phyloP scores from a whole-genome alignment of 371 early-diverging fungal genomes.

The Lichtheimia ornata region DNA sequence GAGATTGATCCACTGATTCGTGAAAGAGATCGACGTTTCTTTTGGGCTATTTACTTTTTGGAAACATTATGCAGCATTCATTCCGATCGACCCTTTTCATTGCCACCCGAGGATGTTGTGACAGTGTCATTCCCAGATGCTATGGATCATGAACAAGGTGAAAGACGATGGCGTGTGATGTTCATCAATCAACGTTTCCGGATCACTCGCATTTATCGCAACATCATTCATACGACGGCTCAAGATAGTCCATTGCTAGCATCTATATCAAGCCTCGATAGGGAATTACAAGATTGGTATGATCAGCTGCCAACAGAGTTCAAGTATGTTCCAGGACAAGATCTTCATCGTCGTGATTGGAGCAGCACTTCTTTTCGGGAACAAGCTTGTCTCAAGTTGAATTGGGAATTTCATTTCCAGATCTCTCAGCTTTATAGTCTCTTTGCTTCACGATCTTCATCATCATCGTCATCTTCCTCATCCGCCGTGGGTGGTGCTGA shows the following conservation, averaged over 20 bases:
- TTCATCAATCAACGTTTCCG: conserved; percentile 28
- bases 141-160: conserved; percentile 27
- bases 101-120: conserved; percentile 21
- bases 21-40: conserved; percentile 37
- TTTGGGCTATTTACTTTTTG: conserved; percentile 41
- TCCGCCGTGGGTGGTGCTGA: too few species aligned
- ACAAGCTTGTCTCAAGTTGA: conserved; percentile 35
- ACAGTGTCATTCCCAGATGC: conserved; percentile 15
- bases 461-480: neutral
- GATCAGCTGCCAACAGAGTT: conserved; percentile 23
- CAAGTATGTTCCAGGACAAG: conserved; percentile 18
- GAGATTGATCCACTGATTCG: conserved; percentile 12
- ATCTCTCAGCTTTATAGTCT: conserved; percentile 28
- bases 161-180: conserved; percentile 21
- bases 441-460: conserved; percentile 17
- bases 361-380: conserved; percentile 28
- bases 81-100: conserved; percentile 26
- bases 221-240: conserved; percentile 18
- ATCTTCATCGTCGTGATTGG: conserved; percentile 18
- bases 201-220: conserved; percentile 28
- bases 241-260: conserved; percentile 22
- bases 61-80: conserved; percentile 33
- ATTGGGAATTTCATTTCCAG: conserved; percentile 31
- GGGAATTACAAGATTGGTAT: conserved; percentile 21
- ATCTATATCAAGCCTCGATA: conserved; percentile 25